Evolutionary conservation across 805 yeast species (phyloP).

Genomic region (Candida railenensis): DNA sequence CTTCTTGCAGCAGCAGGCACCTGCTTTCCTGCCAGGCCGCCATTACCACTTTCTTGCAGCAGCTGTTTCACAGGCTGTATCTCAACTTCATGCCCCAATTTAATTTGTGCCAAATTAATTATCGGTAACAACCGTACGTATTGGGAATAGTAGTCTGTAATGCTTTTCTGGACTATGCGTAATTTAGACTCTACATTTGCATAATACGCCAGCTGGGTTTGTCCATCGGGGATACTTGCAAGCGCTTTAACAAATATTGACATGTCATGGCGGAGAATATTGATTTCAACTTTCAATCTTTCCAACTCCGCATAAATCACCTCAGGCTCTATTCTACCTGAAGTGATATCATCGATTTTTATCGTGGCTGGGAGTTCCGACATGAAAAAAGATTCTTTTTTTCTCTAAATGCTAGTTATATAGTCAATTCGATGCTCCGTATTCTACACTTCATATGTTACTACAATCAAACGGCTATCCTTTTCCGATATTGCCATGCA

Average conservation of each 20-base stretch:
- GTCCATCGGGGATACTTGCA: constrained; percentile 31
- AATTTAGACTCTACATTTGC: constrained; percentile 35
- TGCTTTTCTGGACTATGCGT: constrained; percentile 35
- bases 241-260: constrained; percentile 34
- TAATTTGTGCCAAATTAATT: constrained; percentile 49
- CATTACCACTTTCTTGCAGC: not conserved
- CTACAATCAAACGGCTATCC: not conserved
- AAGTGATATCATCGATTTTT: constrained; percentile 43
- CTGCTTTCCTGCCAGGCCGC: constrained; percentile 1
- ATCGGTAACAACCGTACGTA: constrained; percentile 50
- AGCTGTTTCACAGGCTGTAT: constrained; percentile 26
- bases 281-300: constrained; percentile 41
- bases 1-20: not conserved
- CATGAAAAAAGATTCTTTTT: not conserved
- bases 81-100: constrained; percentile 51
- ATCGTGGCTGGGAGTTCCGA: constrained; percentile 29
- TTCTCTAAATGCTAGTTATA: not conserved
- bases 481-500: too few species aligned
- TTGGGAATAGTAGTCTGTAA: constrained; percentile 42
- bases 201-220: constrained; percentile 37
- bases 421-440: not conserved
- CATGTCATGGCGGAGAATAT: constrained; percentile 42
- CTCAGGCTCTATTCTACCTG: constrained; percentile 39
- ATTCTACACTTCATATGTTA: not conserved
- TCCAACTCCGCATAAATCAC: constrained; percentile 45